Evolutionary conservation across 495 filamentous ascomycete species (phyloP).

Genomic region (Penicillium paxilli): DNA sequence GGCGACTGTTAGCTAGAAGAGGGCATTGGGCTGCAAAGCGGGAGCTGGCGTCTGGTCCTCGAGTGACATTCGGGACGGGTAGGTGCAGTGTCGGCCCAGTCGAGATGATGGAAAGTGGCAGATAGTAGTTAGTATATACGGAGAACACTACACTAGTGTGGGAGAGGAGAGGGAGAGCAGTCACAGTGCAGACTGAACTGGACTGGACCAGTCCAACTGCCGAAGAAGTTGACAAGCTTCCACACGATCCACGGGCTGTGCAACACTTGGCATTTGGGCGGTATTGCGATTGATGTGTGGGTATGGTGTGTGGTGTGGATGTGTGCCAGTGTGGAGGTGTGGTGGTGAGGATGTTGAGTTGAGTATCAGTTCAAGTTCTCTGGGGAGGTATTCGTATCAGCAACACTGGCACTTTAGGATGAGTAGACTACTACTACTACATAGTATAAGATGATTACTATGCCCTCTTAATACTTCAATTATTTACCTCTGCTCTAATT

Average conservation of each 20-base stretch:
- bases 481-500: too few relatives aligned
- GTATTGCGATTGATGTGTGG: neutral
- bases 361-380: too few relatives aligned
- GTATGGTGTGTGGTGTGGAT: neutral
- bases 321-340: neutral
- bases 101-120: neutral
- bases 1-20: neutral
- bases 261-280: too few relatives aligned
- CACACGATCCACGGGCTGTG: neutral
- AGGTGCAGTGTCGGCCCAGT: neutral
- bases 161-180: neutral
- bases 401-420: too few relatives aligned
- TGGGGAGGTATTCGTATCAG: too few relatives aligned
- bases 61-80: neutral
- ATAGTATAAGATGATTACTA: too few relatives aligned
- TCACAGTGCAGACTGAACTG: too few relatives aligned
- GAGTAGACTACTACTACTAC: too few relatives aligned
- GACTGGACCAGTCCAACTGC: too few relatives aligned
- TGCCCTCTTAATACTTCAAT: too few relatives aligned
- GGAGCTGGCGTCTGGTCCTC: neutral
- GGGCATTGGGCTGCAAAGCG: neutral
- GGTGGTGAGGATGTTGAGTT: too few relatives aligned
- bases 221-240: neutral
- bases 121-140: neutral
- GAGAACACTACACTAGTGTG: neutral